phyloP scores from a whole-genome alignment of 371 early-diverging fungal species.

The Sporodiniella umbellata region DNA sequence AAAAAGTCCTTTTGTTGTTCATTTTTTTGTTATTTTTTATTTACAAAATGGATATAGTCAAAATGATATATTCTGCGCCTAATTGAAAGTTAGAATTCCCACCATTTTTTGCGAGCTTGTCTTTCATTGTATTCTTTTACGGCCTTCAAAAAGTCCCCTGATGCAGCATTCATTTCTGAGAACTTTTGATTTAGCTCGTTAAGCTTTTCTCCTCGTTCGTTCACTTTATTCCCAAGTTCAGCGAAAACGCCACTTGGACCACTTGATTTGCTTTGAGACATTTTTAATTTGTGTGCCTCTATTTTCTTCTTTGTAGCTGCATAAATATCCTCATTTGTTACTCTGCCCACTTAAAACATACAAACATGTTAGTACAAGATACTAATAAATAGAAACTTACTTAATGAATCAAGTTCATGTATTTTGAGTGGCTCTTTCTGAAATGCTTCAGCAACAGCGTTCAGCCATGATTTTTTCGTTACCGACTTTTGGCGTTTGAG shows the following conservation, averaged over 20 bases:
- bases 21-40: not conserved
- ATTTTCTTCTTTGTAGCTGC: constrained; percentile 13
- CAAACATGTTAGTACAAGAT: too few relatives aligned
- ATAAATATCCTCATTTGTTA: constrained; percentile 14
- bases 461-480: constrained; percentile 41
- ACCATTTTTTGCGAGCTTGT: constrained; percentile 56
- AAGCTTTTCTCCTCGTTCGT: constrained; percentile 56
- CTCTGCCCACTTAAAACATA: constrained; percentile 23
- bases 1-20: not conserved
- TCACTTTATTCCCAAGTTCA: constrained; percentile 46
- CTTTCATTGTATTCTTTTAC: constrained; percentile 54
- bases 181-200: constrained; percentile 48
- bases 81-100: constrained; percentile 33
- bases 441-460: constrained; percentile 44
- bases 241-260: constrained; percentile 37
- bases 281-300: constrained; percentile 13
- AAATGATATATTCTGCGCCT: not conserved
- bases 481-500: constrained; percentile 15
- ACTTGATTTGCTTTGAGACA: not conserved
- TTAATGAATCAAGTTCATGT: constrained; percentile 44
- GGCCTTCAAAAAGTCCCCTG: constrained; percentile 50
- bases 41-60: not conserved
- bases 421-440: constrained; percentile 42
- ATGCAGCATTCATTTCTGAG: constrained; percentile 50
- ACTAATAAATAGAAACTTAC: constrained; percentile 33